A percentile compares a stretch with the other conserved stretches of the same genome.
Evolutionary conservation across 306 rosid species (phyloP).

Genomic region (Casuarina cunninghamiana): DNA sequence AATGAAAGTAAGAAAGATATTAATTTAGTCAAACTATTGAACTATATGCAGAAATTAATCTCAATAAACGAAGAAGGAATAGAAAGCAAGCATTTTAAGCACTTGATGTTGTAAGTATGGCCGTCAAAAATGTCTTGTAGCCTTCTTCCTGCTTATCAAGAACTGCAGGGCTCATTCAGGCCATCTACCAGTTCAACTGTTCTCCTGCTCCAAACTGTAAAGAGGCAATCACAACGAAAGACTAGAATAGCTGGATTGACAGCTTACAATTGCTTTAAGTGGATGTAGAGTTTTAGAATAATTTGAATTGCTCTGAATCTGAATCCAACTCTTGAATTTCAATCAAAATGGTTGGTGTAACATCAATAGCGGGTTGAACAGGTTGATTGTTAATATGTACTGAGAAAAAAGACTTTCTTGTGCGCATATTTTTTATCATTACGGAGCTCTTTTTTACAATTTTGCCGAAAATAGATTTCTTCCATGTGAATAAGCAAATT

Average conservation of each 20-base stretch:
- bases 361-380: no score
- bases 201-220: slow-evolving; percentile 90
- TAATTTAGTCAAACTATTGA: neutral
- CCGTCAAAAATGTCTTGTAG: slow-evolving; percentile 70
- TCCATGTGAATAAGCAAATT: neutral
- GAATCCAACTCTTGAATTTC: no score
- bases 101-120: slow-evolving; percentile 77
- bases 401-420: neutral
- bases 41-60: neutral
- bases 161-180: slow-evolving; percentile 67
- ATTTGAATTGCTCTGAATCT: no score
- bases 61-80: neutral
- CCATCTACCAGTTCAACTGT: slow-evolving; percentile 88
- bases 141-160: slow-evolving; percentile 91
- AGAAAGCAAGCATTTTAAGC: neutral
- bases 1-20: no score
- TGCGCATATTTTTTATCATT: neutral
- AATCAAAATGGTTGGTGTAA: no score
- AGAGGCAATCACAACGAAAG: neutral
- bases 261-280: no score
- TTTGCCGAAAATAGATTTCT: neutral
- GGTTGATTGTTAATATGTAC: neutral
- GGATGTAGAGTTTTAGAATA: no score
- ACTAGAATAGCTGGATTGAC: neutral
- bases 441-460: neutral